These are phyloP conservation scores for Saksenaea oblongispora DNA, from an alignment of 371 early-diverging fungal species.

Conservation along the genomic window DNA sequence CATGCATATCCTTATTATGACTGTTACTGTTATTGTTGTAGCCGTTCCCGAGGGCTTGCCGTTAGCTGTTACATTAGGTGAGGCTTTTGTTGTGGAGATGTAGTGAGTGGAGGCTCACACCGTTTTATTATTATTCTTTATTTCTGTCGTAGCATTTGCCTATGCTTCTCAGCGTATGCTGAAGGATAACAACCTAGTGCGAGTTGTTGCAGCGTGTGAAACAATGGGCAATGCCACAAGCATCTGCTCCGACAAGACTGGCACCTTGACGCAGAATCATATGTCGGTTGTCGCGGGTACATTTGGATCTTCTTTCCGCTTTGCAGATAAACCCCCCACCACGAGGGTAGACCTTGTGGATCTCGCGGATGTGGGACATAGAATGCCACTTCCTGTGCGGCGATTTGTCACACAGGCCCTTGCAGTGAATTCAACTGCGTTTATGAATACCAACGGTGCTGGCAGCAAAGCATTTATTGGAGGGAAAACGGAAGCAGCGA, in stretches of 20 bases:
- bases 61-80: conserved; percentile 71
- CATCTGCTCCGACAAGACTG: conserved; percentile 91
- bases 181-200: conserved; percentile 89
- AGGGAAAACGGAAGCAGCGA: conserved; percentile 87
- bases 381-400: conserved; percentile 43
- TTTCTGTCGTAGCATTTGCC: conserved; percentile 61
- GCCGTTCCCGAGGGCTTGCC: conserved; percentile 87
- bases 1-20: conserved; percentile 64
- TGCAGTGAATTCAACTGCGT: conserved; percentile 76
- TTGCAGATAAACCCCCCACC: conserved; percentile 38
- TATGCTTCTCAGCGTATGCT: conserved; percentile 86
- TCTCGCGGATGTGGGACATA: conserved; percentile 25
- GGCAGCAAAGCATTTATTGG: conserved; percentile 62
- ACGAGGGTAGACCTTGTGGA: conserved; percentile 41
- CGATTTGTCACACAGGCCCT: conserved; percentile 64
- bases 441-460: conserved; percentile 61
- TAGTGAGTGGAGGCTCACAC: background rate
- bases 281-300: conserved; percentile 86
- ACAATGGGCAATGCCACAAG: conserved; percentile 94
- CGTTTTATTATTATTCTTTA: background rate
- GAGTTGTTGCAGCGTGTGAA: conserved; percentile 88
- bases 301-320: conserved; percentile 50
- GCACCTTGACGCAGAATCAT: conserved; percentile 86
- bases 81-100: background rate
- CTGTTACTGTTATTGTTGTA: conserved; percentile 76